Conservation (phyloP, 768 basidiomycete species). For the Lepiota venenata region DNA sequence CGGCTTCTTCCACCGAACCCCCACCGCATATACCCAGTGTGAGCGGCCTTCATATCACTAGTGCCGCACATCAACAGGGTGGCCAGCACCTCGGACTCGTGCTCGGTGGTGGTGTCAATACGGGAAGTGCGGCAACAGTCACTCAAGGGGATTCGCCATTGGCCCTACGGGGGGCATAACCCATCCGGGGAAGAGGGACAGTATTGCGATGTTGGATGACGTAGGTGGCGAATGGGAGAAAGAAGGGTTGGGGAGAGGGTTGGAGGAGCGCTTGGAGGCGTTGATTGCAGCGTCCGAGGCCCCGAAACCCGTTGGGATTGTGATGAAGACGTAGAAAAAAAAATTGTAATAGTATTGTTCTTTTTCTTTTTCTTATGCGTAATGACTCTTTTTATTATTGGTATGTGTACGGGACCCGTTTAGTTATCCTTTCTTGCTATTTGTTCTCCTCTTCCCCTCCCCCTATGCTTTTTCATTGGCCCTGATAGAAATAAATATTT, state of each 20-base stretch:
- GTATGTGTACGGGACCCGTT: too few species aligned
- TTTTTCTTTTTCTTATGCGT: too few species aligned
- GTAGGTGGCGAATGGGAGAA: conserved; percentile 86
- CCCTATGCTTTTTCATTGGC: too few species aligned
- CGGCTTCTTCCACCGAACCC: conserved; percentile 50
- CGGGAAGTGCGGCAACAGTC: neutral
- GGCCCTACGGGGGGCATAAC: conserved; percentile 23
- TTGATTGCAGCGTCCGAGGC: neutral
- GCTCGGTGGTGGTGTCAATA: neutral
- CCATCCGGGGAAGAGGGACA: conserved; percentile 29
- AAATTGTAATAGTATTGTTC: too few species aligned
- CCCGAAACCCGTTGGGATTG: too few species aligned
- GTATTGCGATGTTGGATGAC: conserved; percentile 51
- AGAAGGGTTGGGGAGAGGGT: conserved; percentile 75
- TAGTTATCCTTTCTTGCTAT: too few species aligned
- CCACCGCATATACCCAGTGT: conserved; percentile 76
- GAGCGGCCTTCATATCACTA: conserved; percentile 32
- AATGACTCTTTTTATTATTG: too few species aligned
- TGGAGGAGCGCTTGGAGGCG: conserved; percentile 77
- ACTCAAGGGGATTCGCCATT: neutral
- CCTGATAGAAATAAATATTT: too few species aligned
- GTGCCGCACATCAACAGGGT: neutral
- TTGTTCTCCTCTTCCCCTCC: too few species aligned
- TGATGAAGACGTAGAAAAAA: too few species aligned
- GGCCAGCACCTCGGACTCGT: neutral